phyloP scores from a whole-genome alignment of 176 grass and related monocot genomes.

The Echinochloa phyllopogon region DNA sequence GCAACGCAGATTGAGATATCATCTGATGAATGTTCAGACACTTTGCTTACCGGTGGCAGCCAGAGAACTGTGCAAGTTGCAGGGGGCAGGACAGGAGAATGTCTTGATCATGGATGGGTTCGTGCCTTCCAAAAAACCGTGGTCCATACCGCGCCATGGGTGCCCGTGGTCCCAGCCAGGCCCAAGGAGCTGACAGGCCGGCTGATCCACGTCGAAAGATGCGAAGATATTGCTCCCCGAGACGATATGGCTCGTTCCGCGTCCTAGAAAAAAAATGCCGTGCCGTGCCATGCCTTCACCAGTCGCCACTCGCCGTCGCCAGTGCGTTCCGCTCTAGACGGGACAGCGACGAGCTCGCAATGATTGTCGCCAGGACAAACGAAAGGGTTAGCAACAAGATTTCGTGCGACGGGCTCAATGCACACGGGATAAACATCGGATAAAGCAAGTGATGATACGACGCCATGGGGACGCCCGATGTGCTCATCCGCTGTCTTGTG shows the following conservation, averaged over 20 bases:
- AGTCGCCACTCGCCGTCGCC: not conserved
- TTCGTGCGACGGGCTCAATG: not conserved
- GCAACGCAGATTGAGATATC: no score
- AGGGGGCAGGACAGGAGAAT: not conserved
- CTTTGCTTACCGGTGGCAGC: no score
- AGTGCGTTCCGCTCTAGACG: not conserved
- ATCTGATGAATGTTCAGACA: no score
- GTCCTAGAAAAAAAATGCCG: not conserved
- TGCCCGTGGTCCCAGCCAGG: not conserved
- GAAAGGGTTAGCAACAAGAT: not conserved
- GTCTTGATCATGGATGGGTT: not conserved
- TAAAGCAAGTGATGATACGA: not conserved
- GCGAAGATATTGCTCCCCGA: constrained; percentile 5
- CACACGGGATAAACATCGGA: not conserved
- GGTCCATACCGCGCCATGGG: not conserved
- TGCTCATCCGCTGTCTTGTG: not conserved
- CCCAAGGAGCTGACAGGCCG: not conserved
- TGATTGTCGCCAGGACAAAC: constrained; percentile 26
- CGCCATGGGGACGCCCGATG: not conserved
- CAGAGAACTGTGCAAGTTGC: not conserved
- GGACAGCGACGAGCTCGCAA: constrained; percentile 11
- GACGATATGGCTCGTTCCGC: not conserved
- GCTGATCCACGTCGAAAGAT: constrained; percentile 13
- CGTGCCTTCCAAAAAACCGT: not conserved
- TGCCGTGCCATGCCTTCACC: not conserved